Percentiles rank a stretch among this genome's conserved stretches.
Conservation (phyloP, 2,329 filamentous ascomycete species). For the Fusarium mexicanum region DNA sequence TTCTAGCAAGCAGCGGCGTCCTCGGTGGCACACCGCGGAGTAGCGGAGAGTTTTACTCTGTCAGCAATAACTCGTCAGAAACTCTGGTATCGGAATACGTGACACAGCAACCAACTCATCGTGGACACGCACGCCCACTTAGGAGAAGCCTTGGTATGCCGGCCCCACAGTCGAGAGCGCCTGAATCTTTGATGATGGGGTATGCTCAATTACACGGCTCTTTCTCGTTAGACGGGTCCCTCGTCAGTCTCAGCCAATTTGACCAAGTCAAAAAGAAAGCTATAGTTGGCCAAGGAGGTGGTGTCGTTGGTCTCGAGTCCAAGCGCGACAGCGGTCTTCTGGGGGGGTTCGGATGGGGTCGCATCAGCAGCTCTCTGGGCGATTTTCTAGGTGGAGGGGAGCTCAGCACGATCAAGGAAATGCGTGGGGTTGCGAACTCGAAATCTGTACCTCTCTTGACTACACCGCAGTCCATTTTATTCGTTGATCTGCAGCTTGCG, state of each 20-base stretch:
- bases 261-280: conserved; percentile 97
- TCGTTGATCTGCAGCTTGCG: conserved; percentile 87
- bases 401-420: conserved; percentile 93
- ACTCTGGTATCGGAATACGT: conserved; percentile 92
- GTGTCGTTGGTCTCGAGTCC: conserved; percentile 82
- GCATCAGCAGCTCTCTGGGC: conserved; percentile 85
- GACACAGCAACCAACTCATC: conserved; percentile 57
- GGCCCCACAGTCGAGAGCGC: conserved; percentile 58
- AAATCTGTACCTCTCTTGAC: conserved; percentile 91
- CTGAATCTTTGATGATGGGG: conserved; percentile 95
- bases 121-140: conserved; percentile 52
- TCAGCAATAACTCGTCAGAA: conserved; percentile 95
- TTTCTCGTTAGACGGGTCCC: conserved; percentile 89
- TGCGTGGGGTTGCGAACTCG: conserved; percentile 86
- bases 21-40: conserved; percentile 82
- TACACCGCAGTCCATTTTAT: conserved; percentile 93
- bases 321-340: conserved; percentile 84
- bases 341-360: conserved; percentile 86
- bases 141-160: conserved; percentile 58
- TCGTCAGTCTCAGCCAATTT: conserved; percentile 89
- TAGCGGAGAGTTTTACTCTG: conserved; percentile 92
- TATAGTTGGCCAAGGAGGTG: conserved; percentile 86
- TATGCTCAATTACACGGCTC: conserved; percentile 94
- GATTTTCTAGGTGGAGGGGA: conserved; percentile 88
- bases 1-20: conserved; percentile 81